phyloP scores from a whole-genome alignment of 169 alveolate genomes.

The Plasmodium inui region DNA sequence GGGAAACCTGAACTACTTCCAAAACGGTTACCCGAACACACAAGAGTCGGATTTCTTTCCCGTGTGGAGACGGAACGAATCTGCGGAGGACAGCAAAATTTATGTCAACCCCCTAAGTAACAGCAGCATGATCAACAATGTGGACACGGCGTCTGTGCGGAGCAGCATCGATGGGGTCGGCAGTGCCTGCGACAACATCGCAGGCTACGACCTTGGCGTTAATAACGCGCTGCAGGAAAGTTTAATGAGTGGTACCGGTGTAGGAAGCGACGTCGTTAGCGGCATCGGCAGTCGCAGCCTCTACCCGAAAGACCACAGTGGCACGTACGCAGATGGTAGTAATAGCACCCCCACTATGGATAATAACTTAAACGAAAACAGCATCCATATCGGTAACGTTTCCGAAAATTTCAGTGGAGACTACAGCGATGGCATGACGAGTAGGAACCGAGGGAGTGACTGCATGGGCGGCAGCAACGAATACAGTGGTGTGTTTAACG shows the following conservation, averaged over 20 bases:
- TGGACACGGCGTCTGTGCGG: neutral
- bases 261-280: neutral
- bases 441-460: neutral
- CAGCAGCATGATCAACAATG: neutral
- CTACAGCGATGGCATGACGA: neutral
- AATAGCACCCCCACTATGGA: neutral
- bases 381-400: neutral
- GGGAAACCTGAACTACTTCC: too few relatives aligned
- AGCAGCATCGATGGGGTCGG: neutral
- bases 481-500: neutral
- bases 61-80: neutral
- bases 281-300: neutral
- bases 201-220: neutral
- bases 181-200: neutral
- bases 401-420: neutral
- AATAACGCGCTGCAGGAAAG: neutral
- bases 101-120: neutral
- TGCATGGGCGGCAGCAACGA: neutral
- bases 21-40: neutral
- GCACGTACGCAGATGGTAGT: neutral
- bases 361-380: conserved; percentile 8
- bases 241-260: neutral
- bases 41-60: neutral
- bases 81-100: neutral
- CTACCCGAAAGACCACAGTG: neutral